phyloP scores from a whole-genome alignment of 345 rosid genomes.

The Leavenworthia alabamica region DNA sequence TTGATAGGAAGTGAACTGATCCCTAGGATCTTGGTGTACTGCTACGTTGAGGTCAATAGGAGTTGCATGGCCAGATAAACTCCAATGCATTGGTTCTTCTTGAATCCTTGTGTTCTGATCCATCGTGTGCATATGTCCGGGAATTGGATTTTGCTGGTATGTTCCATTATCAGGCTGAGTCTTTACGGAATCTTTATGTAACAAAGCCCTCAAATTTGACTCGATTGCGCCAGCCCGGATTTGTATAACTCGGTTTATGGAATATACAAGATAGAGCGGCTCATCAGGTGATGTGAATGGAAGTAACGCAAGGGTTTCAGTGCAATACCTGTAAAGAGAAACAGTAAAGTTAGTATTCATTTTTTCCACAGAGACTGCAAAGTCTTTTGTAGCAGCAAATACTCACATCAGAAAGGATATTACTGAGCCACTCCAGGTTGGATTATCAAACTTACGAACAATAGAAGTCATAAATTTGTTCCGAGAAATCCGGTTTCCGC shows the following conservation, averaged over 20 bases:
- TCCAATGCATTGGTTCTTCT: constrained; percentile 37
- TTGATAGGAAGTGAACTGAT: constrained; percentile 31
- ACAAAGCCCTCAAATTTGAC: constrained; percentile 79
- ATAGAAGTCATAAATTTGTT: constrained; percentile 97
- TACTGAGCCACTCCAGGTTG: constrained; percentile 54
- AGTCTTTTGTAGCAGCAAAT: constrained; percentile 5
- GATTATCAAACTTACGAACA: constrained; percentile 93
- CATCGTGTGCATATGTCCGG: constrained; percentile 28
- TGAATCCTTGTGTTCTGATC: constrained; percentile 55
- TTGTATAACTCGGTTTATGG: constrained; percentile 89
- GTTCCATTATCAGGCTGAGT: constrained; percentile 40
- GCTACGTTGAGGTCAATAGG: constrained; percentile 61
- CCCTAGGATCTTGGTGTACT: constrained; percentile 38
- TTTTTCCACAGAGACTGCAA: not conserved
- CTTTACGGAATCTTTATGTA: constrained; percentile 47
- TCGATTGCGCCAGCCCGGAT: constrained; percentile 90
- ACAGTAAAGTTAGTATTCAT: constrained; percentile 7
- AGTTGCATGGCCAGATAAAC: constrained; percentile 28
- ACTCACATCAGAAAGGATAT: constrained; percentile 84
- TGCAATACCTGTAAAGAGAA: constrained; percentile 72
- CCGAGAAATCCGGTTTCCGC: constrained; percentile 81
- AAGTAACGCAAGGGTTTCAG: constrained; percentile 87
- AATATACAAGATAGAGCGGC: constrained; percentile 85
- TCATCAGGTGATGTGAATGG: constrained; percentile 96
- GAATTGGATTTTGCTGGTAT: constrained; percentile 37